Base-by-base conservation (phyloP, 305 asterid species). In the Fraxinus sp. region DNA sequence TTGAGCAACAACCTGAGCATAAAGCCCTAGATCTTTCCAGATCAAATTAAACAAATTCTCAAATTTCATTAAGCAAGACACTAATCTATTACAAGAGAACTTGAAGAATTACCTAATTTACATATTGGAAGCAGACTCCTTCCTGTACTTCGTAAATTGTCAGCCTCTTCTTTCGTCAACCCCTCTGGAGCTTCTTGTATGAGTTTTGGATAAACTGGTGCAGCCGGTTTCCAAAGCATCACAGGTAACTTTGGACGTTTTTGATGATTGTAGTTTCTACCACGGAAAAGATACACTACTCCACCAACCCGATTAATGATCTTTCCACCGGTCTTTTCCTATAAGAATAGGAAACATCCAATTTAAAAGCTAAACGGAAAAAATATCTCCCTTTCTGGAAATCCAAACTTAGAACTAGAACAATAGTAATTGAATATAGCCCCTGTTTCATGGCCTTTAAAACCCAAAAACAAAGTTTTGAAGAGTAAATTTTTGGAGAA, bases 211-310 rank as follows among this genome's bases (percentile, higher is more conserved):
- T 95, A 95, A 87, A 94, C 96, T 3, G 99, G 99, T 18, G 99
- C 86, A 66, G 99, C 99, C 14, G 99, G 99, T 87, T 93, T 95
- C 99, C 99, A 95, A 7, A 95, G 96, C 99, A 95, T 95, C 83
- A 95, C 86, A 0, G 99, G 99, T 16, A 89, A 88, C 81, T 86
- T 84, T 37, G 97, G 98, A 33, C 98, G 97, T 78, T 86, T 88
- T 4, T 78, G 89, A 73, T 85, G 95, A 88, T 93, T 91, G 74
- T 95, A 95, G 85, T 95, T 86, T 91, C 99, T 93, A 62, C 99
- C 99, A 4, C 99, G 94, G 81, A 95, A 95, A n/a, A 95, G 39
- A 88, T 90, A 95, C 44, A 93, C 88, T 59, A 95, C 92, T 28
- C 98, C 99, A 32, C 98, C 99, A 72, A 92, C 85, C 88, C 96